Evolutionary conservation across 192 early-diverging fungal species (phyloP).

Genomic region (Coemansia sp.): DNA sequence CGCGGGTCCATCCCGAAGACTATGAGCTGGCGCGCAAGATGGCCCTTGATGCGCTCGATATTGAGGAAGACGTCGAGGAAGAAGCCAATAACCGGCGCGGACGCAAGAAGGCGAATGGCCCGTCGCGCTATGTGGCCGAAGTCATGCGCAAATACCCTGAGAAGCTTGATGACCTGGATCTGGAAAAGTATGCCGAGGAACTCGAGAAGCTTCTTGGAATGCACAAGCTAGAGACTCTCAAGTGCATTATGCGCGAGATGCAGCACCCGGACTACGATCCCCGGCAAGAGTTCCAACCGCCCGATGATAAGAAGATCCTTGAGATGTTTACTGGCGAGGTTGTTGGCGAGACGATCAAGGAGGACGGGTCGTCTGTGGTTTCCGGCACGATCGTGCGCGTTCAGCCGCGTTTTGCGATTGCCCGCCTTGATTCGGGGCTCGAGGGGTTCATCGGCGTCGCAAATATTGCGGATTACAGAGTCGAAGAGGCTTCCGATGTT

Average conservation of each 20-base stretch:
- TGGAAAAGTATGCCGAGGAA: constrained; percentile 90
- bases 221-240: constrained; percentile 79
- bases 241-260: constrained; percentile 87
- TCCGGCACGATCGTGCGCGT: constrained; percentile 70
- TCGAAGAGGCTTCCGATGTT: constrained; percentile 62
- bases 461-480: constrained; percentile 60
- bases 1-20: constrained; percentile 93
- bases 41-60: constrained; percentile 92
- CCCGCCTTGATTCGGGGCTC: constrained; percentile 74
- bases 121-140: constrained; percentile 77
- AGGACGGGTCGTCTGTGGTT: constrained; percentile 66
- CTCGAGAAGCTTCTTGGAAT: constrained; percentile 73
- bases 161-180: constrained; percentile 80
- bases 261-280: constrained; percentile 80
- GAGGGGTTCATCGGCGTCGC: constrained; percentile 81
- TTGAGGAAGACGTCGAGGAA: constrained; percentile 78
- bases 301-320: constrained; percentile 66
- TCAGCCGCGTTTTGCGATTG: constrained; percentile 75
- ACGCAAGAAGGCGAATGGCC: constrained; percentile 35
- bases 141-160: constrained; percentile 76
- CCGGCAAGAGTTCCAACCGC: constrained; percentile 63
- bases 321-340: constrained; percentile 87
- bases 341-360: constrained; percentile 63
- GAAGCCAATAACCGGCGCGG: constrained; percentile 53
- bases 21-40: constrained; percentile 96